phyloP scores from a whole-genome alignment of 2,329 filamentous ascomycete genomes.

The Fonsecaea pedrosoi region DNA sequence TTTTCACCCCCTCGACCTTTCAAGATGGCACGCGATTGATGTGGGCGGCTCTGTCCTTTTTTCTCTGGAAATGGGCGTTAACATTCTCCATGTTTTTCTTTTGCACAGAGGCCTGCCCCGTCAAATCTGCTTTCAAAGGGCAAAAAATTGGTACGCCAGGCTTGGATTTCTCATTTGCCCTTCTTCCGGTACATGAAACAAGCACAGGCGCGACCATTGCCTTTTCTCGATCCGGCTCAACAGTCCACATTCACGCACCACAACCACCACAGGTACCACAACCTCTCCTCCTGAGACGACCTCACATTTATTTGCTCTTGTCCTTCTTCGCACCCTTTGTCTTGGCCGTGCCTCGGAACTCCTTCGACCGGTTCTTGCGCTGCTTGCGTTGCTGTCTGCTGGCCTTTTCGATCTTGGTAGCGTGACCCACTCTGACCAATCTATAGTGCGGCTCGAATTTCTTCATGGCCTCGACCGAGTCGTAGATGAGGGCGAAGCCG shows the following conservation, averaged over 20 bases:
- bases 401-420: constrained; percentile 94
- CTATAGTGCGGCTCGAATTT: constrained; percentile 99
- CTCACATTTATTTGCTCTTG: constrained; percentile 65
- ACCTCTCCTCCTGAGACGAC: constrained; percentile 16
- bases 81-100: too few relatives aligned
- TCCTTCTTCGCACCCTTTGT: constrained; percentile 97
- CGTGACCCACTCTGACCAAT: constrained; percentile 89
- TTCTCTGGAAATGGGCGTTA: background rate
- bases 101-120: too few relatives aligned
- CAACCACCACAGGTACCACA: constrained; percentile 33
- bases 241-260: constrained; percentile 16
- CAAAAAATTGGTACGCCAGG: background rate
- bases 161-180: background rate
- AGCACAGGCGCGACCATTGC: constrained; percentile 6
- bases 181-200: background rate
- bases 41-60: constrained; percentile 2
- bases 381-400: constrained; percentile 99
- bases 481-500: constrained; percentile 98
- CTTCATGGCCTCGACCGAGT: constrained; percentile 97
- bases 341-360: constrained; percentile 97
- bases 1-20: background rate
- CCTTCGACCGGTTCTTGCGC: constrained; percentile 99
- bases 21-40: background rate
- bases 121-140: background rate
- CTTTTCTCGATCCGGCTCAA: constrained; percentile 16